These are phyloP conservation scores for Allantophomopsis cytisporea DNA, from an alignment of 2,329 filamentous ascomycete species.

Conservation along the genomic window DNA sequence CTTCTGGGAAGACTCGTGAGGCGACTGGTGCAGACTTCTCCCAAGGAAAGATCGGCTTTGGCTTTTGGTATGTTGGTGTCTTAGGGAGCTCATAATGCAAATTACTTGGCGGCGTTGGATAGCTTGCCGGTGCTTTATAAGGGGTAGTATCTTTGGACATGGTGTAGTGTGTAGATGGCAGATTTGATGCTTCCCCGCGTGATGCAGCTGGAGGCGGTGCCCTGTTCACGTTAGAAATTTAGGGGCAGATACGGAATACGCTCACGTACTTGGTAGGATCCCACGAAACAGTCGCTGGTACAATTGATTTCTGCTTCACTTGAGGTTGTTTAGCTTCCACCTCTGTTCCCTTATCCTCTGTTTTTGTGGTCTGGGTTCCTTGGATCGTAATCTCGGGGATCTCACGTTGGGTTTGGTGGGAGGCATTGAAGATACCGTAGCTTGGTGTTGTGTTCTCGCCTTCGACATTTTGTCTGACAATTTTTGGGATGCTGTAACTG, in stretches of 20 bases:
- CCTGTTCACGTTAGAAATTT: conserved; percentile 12
- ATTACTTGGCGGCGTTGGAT: conserved; percentile 71
- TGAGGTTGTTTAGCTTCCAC: conserved; percentile 15
- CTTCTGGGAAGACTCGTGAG: conserved; percentile 52
- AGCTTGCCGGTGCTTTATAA: conserved; percentile 64
- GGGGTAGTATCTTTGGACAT: conserved; percentile 68
- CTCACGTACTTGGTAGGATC: conserved; percentile 33
- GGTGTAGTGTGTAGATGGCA: conserved; percentile 64
- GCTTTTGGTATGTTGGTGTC: conserved; percentile 41
- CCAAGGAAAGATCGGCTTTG: conserved; percentile 80
- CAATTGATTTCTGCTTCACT: conserved; percentile 3
- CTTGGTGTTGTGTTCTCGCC: conserved; percentile 17
- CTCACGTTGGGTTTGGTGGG: conserved; percentile 10
- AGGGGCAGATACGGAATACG: conserved; percentile 7
- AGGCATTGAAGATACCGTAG: conserved; percentile 9
- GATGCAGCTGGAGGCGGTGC: conserved; percentile 48
- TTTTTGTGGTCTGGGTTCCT: background rate
- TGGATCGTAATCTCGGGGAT: conserved; percentile 7
- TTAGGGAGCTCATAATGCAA: conserved; percentile 82
- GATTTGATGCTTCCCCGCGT: conserved; percentile 73
- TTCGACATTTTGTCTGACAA: conserved; percentile 9
- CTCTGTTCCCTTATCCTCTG: conserved; percentile 2
- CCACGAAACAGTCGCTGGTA: conserved; percentile 18
- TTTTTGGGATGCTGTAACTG: too few relatives aligned
- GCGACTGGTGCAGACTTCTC: conserved; percentile 53